Percentiles rank a stretch among this genome's conserved stretches.
These are phyloP conservation scores for Kwoniella shivajii DNA, from an alignment of 1,284 basidiomycete species.

Conservation along the genomic window DNA sequence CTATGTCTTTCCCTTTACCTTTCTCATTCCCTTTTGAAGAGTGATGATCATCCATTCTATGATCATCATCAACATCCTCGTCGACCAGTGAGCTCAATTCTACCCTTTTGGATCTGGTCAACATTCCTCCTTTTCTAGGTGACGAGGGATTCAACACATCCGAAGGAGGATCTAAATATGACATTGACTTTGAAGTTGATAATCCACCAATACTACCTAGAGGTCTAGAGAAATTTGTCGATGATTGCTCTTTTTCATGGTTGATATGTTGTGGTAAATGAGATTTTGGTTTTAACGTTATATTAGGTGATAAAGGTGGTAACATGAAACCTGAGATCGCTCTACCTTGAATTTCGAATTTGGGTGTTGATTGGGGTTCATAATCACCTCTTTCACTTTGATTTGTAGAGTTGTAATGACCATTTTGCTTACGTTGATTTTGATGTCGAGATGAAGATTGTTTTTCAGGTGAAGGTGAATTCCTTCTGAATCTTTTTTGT, in stretches of 20 bases:
- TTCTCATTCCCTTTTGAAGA: not conserved
- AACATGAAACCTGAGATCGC: constrained; percentile 37
- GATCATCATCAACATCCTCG: constrained; percentile 22
- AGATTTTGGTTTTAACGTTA: constrained; percentile 31
- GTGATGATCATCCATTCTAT: not conserved
- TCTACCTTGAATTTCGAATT: constrained; percentile 22
- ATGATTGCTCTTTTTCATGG: not conserved
- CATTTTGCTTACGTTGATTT: not conserved
- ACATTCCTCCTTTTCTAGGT: constrained; percentile 15
- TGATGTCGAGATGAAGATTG: constrained; percentile 9
- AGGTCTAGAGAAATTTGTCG: constrained; percentile 36
- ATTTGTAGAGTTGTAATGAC: not conserved
- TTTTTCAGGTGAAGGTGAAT: constrained; percentile 22
- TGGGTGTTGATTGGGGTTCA: constrained; percentile 17
- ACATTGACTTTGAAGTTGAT: constrained; percentile 34
- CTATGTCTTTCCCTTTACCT: constrained; percentile 12
- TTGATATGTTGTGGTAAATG: constrained; percentile 9
- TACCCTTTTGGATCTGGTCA: constrained; percentile 30
- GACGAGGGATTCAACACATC: constrained; percentile 16
- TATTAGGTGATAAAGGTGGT: constrained; percentile 36
- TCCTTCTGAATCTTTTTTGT: constrained; percentile 27
- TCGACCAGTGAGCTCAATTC: constrained; percentile 25
- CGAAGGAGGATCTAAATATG: constrained; percentile 46
- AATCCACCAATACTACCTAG: constrained; percentile 8
- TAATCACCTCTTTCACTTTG: constrained; percentile 16